phyloP scores from a whole-genome alignment of 495 filamentous ascomycete species.

The Aspergillus leporis region DNA sequence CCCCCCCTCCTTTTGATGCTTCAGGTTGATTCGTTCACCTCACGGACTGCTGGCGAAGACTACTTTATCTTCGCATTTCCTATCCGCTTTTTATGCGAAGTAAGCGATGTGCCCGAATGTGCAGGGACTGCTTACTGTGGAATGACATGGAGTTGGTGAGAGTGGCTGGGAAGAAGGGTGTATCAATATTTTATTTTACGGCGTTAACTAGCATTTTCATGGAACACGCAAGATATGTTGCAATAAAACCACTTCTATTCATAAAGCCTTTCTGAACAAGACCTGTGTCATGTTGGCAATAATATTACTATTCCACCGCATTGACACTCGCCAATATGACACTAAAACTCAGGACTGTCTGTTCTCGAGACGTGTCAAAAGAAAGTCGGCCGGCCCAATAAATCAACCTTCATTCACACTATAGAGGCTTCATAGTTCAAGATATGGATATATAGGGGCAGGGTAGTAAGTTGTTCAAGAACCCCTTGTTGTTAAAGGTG shows the following conservation, averaged over 20 bases:
- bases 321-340: no score
- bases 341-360: no score
- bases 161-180: constrained; percentile 10
- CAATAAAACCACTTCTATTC: background rate
- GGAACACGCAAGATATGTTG: constrained; percentile 1
- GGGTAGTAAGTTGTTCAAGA: no score
- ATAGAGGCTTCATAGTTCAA: no score
- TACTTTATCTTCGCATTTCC: constrained; percentile 1
- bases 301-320: no score
- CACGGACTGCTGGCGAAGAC: background rate
- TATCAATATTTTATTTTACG: constrained; percentile 12
- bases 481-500: no score
- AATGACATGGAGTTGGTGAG: constrained; percentile 12
- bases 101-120: background rate
- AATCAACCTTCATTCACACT: no score
- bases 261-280: background rate
- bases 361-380: no score
- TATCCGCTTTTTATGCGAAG: background rate
- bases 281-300: no score
- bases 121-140: background rate
- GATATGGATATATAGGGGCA: no score
- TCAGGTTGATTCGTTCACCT: background rate
- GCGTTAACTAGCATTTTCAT: constrained; percentile 5
- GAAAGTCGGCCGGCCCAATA: no score
- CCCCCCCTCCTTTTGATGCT: background rate